Evolutionary conservation across 2,329 filamentous ascomycete genomes (phyloP), one percentile per base, ranked within the genome.

Genomic region (Trichoderma aggressivum): DNA sequence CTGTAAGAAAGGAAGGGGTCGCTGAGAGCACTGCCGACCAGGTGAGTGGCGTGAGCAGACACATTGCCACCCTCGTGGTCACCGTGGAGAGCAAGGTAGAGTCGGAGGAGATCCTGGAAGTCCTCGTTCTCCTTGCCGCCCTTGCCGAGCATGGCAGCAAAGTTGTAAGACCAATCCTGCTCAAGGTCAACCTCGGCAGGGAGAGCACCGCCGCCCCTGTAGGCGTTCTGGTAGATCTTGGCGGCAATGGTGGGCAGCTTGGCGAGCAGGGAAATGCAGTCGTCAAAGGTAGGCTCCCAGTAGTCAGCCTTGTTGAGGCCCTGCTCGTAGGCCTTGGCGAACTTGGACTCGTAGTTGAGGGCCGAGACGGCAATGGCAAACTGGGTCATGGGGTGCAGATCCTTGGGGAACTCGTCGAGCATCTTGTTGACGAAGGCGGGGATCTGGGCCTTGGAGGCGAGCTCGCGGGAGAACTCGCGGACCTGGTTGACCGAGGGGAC

Each of bases 151-250:
- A 98, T 94, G 75, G 94, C 93, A 59, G 96, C 96, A 79, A 98
- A 99, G 87, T 99, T 99, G 87, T 98, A 97, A 0, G 94, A 92
- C 96, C 96, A 99, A 83, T 99, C 96, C 84, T 98, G 93, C 76
- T 92, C 87, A 71, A 89, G 82, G 77, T 99, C 94, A 63, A 97
- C 86, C 81, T 92, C 85, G 76, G 91, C 88, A 10, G 93, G 90
- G 73, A 97, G 86, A 75, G 92, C 85, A 78, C 91, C 90, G 71
- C 87, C 87, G 80, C 94, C 89, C 76, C 89, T 86, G 88, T 96
- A 93, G 74, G 94, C 86, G 82, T 96, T 96, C 79, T 97, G 94
- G 87, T 99, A 98, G 79, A 99, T 98, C 83, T 97, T 97, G 72
- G 96, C 96, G 32, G 96, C 96, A 76, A 99, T 94, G 73, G 94